Conservation (phyloP, 371 early-diverging fungal species). For the Mortierella polycephala region DNA sequence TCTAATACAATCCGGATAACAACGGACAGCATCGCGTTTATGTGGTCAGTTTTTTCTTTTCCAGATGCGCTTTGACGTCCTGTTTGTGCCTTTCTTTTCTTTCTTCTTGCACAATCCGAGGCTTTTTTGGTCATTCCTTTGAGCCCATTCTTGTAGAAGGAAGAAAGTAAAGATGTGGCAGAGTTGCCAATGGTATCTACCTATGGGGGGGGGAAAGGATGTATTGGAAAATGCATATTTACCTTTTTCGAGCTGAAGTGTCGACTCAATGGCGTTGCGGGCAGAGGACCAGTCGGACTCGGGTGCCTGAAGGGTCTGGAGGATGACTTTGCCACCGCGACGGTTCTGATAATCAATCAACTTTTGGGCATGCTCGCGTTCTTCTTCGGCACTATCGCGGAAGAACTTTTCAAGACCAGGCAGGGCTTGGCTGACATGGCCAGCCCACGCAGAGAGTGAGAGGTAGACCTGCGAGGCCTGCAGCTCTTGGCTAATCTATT, state of each 20-base stretch:
- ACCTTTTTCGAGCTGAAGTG: conserved; percentile 75
- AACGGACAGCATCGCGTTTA: too few relatives aligned
- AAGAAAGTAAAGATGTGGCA: too few relatives aligned
- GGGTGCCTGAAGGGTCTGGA: conserved; percentile 56
- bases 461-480: conserved; percentile 73
- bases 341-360: conserved; percentile 70
- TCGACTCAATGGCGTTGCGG: conserved; percentile 71
- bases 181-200: background rate
- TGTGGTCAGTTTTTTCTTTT: too few relatives aligned
- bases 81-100: too few relatives aligned
- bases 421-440: conserved; percentile 68
- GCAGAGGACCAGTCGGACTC: conserved; percentile 73
- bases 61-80: too few relatives aligned
- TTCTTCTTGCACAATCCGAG: too few relatives aligned
- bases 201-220: background rate
- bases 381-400: conserved; percentile 65
- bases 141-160: too few relatives aligned
- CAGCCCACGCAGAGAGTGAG: conserved; percentile 73
- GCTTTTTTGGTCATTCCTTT: too few relatives aligned
- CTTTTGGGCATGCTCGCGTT: conserved; percentile 68
- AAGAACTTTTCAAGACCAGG: conserved; percentile 77
- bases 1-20: conserved; percentile 31
- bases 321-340: conserved; percentile 67
- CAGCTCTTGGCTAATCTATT: conserved; percentile 70
- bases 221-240: conserved; percentile 3